A percentile compares a stretch with the other conserved stretches of the same genome.
These are phyloP conservation scores for Cladophialophora psammophila DNA, from an alignment of 2,329 filamentous ascomycete species.

Conservation along the genomic window DNA sequence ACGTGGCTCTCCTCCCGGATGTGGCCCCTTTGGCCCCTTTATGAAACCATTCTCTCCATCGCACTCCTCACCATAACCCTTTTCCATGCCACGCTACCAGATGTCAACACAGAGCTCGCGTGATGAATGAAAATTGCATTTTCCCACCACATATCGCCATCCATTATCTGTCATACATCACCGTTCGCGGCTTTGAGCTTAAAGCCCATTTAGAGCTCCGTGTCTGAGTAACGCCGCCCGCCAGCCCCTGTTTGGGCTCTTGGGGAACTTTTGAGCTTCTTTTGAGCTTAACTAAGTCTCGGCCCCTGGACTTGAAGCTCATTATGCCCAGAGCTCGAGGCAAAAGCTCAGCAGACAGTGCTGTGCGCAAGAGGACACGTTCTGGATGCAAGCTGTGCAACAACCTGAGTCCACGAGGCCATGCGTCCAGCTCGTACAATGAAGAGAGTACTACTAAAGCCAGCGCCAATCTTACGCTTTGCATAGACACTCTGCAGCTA, in stretches of 20 bases:
- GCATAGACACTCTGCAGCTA: background rate
- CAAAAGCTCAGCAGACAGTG: background rate
- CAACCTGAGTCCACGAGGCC: background rate
- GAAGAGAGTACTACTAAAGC: background rate
- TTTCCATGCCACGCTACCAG: too few relatives aligned
- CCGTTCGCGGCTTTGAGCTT: too few relatives aligned
- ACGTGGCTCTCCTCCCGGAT: too few relatives aligned
- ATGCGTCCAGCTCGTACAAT: background rate
- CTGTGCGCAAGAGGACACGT: background rate
- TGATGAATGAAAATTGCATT: too few relatives aligned
- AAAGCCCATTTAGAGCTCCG: too few relatives aligned
- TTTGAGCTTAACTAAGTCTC: background rate
- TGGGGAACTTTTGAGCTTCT: background rate
- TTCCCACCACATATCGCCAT: too few relatives aligned
- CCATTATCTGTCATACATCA: too few relatives aligned
- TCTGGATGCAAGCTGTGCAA: constrained; percentile 1
- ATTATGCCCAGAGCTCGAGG: background rate
- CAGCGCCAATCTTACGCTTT: background rate
- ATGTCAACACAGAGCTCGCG: too few relatives aligned
- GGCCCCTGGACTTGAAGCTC: background rate
- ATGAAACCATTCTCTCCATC: too few relatives aligned
- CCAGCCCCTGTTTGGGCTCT: background rate
- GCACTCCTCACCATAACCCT: too few relatives aligned
- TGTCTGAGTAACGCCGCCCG: background rate
- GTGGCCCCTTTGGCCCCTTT: too few relatives aligned